Evolutionary conservation across 768 basidiomycete species (phyloP), one percentile per base, ranked within the genome.

Genomic region (Boletus subcaerulescens): DNA sequence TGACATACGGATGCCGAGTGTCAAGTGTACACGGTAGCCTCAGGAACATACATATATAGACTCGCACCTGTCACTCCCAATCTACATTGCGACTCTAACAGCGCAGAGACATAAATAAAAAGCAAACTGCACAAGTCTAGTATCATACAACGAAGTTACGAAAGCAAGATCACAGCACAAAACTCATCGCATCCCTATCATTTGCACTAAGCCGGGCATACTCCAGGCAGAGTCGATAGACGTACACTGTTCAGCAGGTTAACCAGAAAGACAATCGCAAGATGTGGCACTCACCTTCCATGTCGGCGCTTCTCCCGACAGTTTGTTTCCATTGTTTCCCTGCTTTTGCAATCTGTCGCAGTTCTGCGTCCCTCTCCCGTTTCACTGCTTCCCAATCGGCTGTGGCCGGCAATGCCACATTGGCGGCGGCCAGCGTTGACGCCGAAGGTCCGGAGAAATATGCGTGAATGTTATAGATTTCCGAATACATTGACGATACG

Each of bases 381-480:
- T 75, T 61, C 45, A 65, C 60, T 26, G 49, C 42, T 69, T 66
- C 48, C 76, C 71, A 38, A 61, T 61, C 47, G 73, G 35, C 70
- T 6, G 60, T 49, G 5, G 57, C 55, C n/a, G 65, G 65, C 22
- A 68, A 59, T 0, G 82, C 83, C 17, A 77, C 77, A 61, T 85
- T 86, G 20, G 77, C 76, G 0, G 76, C 74, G 31, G 75, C 69
- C 11, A 89, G 70, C 39, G 85, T 81, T 3, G 85, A 76, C 12
- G 76, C 65, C 0, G 91, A 79, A 1, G 91, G 83, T 1, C 96
- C 95, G 0, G 91, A 93, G 76, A 98, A 98, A 77, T 87, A 98
- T 3, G 92, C 82, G 64, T 91, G 84, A 52, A 98, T 82, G 67
- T 98, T 95, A 76, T 98, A 97, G 49, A 99, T 85, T 72, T 99